A percentile compares a stretch with the other conserved stretches of the same genome.
Conservation (phyloP, 2,329 filamentous ascomycete species). For the Dothideomycetes sp. region DNA sequence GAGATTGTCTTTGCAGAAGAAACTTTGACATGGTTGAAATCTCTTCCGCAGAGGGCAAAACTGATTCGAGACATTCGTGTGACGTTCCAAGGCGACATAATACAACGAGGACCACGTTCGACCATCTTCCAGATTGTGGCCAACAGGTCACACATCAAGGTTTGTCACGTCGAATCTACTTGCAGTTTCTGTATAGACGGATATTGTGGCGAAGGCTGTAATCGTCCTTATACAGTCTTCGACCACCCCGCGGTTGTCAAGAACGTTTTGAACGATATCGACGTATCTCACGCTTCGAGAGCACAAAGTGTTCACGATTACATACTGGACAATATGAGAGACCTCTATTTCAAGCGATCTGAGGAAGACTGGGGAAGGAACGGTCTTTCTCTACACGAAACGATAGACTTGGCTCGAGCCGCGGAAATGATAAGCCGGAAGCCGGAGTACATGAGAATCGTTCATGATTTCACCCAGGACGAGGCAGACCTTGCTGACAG, state of each 20-base stretch:
- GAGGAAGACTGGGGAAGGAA: neutral
- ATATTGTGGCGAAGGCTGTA: neutral
- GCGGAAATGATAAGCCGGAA: too few species aligned
- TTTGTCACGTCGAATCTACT: neutral
- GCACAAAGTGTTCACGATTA: constrained; percentile 4
- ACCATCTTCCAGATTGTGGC: constrained; percentile 2
- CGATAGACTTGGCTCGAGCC: too few species aligned
- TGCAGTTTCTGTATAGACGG: constrained; percentile 10
- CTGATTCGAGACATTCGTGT: constrained; percentile 1
- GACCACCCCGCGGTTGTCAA: too few species aligned
- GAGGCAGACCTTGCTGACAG: too few species aligned
- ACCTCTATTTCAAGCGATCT: neutral
- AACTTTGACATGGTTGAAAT: neutral
- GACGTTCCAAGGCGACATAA: constrained; percentile 8
- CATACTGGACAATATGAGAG: neutral
- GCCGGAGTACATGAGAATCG: too few species aligned
- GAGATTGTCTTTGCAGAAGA: neutral
- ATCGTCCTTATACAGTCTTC: neutral
- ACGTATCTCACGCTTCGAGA: neutral
- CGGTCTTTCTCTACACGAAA: too few species aligned
- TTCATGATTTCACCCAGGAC: too few species aligned
- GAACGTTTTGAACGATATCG: too few species aligned
- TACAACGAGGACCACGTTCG: neutral
- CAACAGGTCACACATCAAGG: neutral
- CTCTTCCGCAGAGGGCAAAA: neutral